Evolutionary conservation across 352 stramenopile genomes (phyloP), one percentile per base, ranked within the genome.

Genomic region (Pythium diclinum): DNA sequence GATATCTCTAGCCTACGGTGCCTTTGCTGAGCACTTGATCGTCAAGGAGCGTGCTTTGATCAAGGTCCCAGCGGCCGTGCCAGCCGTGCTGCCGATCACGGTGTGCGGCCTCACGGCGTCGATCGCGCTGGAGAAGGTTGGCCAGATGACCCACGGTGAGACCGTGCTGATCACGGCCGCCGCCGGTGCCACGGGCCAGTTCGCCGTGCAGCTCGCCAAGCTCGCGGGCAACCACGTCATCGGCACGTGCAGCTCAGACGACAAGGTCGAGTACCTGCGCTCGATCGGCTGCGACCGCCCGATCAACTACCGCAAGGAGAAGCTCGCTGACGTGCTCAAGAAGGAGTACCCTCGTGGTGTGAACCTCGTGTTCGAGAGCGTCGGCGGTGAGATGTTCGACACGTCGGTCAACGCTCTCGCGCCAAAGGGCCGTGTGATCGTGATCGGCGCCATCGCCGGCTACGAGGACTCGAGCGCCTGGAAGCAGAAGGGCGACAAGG

Each of bases 261-360:
- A 91, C 59, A 95, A 95, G 71, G 83, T 79, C 46, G 81, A 92
- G 34, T 83, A 89, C 68, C 72, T 93, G 42, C 61, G 63, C 23
- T 76, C 64, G 21, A 65, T 85, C 14, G 84, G 78, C n/a, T 78
- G 67, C 30, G 77, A 88, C 61, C 80, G 85, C 40, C 62, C 85
- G 53, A 78, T 95, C 49, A 86, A 93, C 67, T 95, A 95, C 73
- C 78, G 69, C 30, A 82, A 93, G 67, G 75, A 85, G 46, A 77
- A 74, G 30, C 36, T 81, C 40, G 69, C 56, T 46, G 61, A 81
- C 44, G 71, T 77, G 74, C 62, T 82, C 33, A 76, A 76, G 63
- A 79, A 79, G 64, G 75, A 82, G 74, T 74, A 86, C 76, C 73
- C 76, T 16, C 47, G 52, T 11, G 71, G 71, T 28, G 68, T 83